Percentiles rank a stretch among this genome's conserved stretches.
Evolutionary conservation across 495 filamentous ascomycete genomes (phyloP).

Genomic region (Cercophora samala): DNA sequence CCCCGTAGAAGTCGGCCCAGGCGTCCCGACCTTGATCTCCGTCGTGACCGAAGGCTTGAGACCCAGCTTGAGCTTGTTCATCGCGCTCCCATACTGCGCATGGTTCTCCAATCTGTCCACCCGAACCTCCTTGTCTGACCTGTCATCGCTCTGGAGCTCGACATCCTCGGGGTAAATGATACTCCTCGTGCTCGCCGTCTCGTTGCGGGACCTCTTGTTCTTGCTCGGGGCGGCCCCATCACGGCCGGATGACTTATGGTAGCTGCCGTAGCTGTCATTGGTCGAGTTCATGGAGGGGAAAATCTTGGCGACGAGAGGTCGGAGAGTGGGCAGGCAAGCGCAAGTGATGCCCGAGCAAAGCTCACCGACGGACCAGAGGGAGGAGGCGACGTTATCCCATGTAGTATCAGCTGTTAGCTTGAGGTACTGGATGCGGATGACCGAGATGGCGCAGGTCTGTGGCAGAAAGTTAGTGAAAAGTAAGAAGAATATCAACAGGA

Average conservation of each 20-base stretch:
- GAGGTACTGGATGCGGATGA: slow-evolving; percentile 53
- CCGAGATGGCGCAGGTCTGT: slow-evolving; percentile 54
- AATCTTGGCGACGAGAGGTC: slow-evolving; percentile 47
- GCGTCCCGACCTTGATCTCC: slow-evolving; percentile 22
- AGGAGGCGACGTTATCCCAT: slow-evolving; percentile 56
- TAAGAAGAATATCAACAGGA: background rate
- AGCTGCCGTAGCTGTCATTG: slow-evolving; percentile 20
- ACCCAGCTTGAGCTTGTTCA: slow-evolving; percentile 19
- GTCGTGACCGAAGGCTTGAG: slow-evolving; percentile 26
- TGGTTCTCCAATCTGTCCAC: background rate
- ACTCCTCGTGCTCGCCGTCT: slow-evolving; percentile 19
- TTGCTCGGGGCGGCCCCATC: slow-evolving; percentile 16
- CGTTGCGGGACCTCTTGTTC: slow-evolving; percentile 15
- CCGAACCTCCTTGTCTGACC: slow-evolving; percentile 19
- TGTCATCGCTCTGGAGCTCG: slow-evolving; percentile 30
- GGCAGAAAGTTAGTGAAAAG: background rate
- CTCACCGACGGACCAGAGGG: slow-evolving; percentile 58
- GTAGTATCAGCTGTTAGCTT: slow-evolving; percentile 48
- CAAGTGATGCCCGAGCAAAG: slow-evolving; percentile 57
- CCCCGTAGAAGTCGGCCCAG: background rate
- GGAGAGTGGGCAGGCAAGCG: slow-evolving; percentile 54
- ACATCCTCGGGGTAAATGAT: slow-evolving; percentile 30
- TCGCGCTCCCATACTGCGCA: background rate
- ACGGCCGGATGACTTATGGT: slow-evolving; percentile 23
- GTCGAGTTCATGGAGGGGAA: slow-evolving; percentile 31